A percentile compares a stretch with the other conserved stretches of the same genome.
phyloP scores from a whole-genome alignment of 2,329 filamentous ascomycete species.

The Arthrobotrys sphaeroides region DNA sequence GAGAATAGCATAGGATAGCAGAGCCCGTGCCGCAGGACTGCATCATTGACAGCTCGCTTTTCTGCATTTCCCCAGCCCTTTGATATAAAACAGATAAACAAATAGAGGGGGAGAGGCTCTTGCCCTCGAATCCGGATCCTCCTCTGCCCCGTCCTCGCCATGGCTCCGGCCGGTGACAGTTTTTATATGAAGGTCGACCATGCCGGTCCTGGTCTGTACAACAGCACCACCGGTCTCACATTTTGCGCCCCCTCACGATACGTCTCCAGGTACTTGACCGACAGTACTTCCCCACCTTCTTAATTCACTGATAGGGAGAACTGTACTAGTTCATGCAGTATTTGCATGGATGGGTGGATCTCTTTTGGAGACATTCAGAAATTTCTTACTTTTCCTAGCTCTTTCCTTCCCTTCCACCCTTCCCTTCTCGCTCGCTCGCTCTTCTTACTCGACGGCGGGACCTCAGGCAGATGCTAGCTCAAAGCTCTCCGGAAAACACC shows the following conservation, averaged over 20 bases:
- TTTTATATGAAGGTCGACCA: conserved; percentile 12
- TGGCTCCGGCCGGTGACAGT: conserved; percentile 19
- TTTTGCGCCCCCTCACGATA: conserved; percentile 32
- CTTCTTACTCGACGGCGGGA: conserved; percentile 30
- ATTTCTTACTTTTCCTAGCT: conserved; percentile 45
- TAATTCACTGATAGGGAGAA: conserved; percentile 54
- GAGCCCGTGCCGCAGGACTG: conserved; percentile 45
- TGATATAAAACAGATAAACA: conserved; percentile 45
- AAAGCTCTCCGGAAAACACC: not conserved
- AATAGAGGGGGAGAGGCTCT: conserved; percentile 19
- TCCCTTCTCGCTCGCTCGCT: conserved; percentile 29
- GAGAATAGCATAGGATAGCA: conserved; percentile 8
- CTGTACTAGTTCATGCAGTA: conserved; percentile 53
- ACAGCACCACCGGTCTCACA: conserved; percentile 34
- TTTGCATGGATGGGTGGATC: conserved; percentile 55
- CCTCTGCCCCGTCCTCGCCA: conserved; percentile 20
- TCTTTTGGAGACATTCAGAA: conserved; percentile 49
- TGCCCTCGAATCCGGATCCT: not conserved
- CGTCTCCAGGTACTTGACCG: conserved; percentile 38
- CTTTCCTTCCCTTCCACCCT: conserved; percentile 4
- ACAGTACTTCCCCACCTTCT: conserved; percentile 53
- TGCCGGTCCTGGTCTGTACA: conserved; percentile 38
- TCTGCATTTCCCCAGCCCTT: conserved; percentile 35
- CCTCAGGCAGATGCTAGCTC: not conserved
- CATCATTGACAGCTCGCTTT: conserved; percentile 40